Conservation (phyloP, 306 rosid species). For the Prunus mira region DNA sequence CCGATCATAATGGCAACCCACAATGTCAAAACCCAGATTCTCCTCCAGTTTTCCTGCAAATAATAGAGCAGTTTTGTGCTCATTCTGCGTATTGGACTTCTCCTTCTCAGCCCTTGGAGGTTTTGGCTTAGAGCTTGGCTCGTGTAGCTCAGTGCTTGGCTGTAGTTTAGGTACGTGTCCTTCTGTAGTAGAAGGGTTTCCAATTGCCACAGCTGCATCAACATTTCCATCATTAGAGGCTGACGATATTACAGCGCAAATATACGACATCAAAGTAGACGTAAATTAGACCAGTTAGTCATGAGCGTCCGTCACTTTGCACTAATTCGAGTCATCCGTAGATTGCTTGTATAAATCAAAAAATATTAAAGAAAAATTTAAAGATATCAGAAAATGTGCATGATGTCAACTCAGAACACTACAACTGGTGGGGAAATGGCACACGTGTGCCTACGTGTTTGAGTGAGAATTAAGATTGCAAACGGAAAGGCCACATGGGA, state of each 20-base stretch:
- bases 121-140: constrained; percentile 99
- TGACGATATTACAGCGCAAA: not conserved
- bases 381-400: not conserved
- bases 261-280: too few species aligned
- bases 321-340: too few species aligned
- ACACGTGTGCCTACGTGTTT: constrained; percentile 23
- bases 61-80: constrained; percentile 64
- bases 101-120: constrained; percentile 79
- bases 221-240: constrained; percentile 26
- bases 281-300: too few species aligned
- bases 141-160: constrained; percentile 97
- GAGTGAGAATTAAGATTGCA: constrained; percentile 13
- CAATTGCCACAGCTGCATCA: constrained; percentile 90
- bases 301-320: too few species aligned
- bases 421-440: constrained; percentile 16
- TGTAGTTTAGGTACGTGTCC: constrained; percentile 93
- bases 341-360: too few species aligned
- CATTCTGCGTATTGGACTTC: constrained; percentile 64
- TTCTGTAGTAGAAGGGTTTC: constrained; percentile 91
- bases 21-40: constrained; percentile 77
- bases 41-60: constrained; percentile 91
- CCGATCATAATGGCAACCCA: constrained; percentile 76
- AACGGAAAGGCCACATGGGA: constrained; percentile 17
- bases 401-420: constrained; percentile 28
- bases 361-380: not conserved